These are phyloP conservation scores for Stygiomarasmius scandens DNA, from an alignment of 1,284 basidiomycete species.

Conservation along the genomic window DNA sequence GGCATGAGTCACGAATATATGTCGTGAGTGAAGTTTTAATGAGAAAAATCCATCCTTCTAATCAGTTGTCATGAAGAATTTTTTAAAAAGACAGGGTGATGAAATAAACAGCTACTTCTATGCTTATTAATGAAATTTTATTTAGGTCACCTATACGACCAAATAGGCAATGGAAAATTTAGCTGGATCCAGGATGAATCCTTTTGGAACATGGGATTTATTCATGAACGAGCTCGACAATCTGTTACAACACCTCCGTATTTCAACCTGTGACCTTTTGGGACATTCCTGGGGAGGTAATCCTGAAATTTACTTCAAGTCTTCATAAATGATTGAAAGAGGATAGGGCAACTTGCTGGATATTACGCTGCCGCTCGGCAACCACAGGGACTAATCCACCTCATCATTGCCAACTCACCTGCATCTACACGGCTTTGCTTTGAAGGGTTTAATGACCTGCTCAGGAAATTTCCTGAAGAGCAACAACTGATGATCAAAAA, in stretches of 20 bases:
- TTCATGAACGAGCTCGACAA: slow-evolving; percentile 39
- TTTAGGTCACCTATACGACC: slow-evolving; percentile 38
- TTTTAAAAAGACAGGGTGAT: slow-evolving; percentile 8
- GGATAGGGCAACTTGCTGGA: slow-evolving; percentile 34
- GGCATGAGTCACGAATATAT: slow-evolving; percentile 28
- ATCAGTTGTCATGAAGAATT: background rate
- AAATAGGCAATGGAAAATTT: too few species aligned
- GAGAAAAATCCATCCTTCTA: too few species aligned
- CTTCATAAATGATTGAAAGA: background rate
- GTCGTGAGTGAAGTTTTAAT: background rate
- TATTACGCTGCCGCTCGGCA: slow-evolving; percentile 32
- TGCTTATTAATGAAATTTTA: background rate
- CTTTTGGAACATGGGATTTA: slow-evolving; percentile 38
- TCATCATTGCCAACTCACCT: slow-evolving; percentile 38
- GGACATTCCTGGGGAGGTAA: slow-evolving; percentile 47
- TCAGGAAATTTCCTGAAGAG: slow-evolving; percentile 36
- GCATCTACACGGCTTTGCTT: slow-evolving; percentile 38
- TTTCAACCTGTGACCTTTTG: slow-evolving; percentile 30
- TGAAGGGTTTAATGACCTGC: slow-evolving; percentile 28
- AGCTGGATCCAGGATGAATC: slow-evolving; percentile 29
- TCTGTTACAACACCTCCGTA: slow-evolving; percentile 29
- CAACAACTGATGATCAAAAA: slow-evolving; percentile 38
- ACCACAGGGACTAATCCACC: slow-evolving; percentile 36
- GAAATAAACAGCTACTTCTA: slow-evolving; percentile 2
- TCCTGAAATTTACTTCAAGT: too few species aligned